phyloP scores from a whole-genome alignment of 2,329 filamentous ascomycete genomes.

The Trichophyton benhamiae region DNA sequence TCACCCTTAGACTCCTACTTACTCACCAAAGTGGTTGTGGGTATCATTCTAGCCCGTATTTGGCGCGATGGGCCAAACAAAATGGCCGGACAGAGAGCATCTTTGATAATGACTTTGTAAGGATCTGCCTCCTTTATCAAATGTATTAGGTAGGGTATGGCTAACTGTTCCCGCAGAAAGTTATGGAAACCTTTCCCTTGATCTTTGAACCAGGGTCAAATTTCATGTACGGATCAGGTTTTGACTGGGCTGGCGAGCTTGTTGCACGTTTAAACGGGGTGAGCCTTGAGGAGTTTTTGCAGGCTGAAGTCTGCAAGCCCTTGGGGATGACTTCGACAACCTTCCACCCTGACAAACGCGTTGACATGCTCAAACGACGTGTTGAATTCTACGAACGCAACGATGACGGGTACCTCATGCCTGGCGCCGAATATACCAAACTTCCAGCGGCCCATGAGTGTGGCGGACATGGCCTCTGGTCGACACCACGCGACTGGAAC shows the following conservation, averaged over 20 bases:
- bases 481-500: background rate
- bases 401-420: too few relatives aligned
- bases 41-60: background rate
- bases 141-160: too few relatives aligned
- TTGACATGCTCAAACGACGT: background rate
- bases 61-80: too few relatives aligned
- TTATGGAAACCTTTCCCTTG: background rate
- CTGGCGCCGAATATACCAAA: too few relatives aligned
- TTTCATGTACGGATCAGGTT: background rate
- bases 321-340: background rate
- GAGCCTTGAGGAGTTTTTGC: background rate
- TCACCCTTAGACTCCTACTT: background rate
- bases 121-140: too few relatives aligned
- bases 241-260: background rate
- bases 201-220: background rate
- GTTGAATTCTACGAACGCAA: background rate
- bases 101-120: too few relatives aligned
- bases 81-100: too few relatives aligned
- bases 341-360: background rate
- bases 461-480: background rate
- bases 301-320: background rate
- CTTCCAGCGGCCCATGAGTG: too few relatives aligned
- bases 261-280: background rate
- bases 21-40: background rate
- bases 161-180: too few relatives aligned